A percentile compares a stretch with the other conserved stretches of the same genome.
phyloP scores from a whole-genome alignment of 2,329 filamentous ascomycete species.

The Hawksworthiomyces lignivorus region DNA sequence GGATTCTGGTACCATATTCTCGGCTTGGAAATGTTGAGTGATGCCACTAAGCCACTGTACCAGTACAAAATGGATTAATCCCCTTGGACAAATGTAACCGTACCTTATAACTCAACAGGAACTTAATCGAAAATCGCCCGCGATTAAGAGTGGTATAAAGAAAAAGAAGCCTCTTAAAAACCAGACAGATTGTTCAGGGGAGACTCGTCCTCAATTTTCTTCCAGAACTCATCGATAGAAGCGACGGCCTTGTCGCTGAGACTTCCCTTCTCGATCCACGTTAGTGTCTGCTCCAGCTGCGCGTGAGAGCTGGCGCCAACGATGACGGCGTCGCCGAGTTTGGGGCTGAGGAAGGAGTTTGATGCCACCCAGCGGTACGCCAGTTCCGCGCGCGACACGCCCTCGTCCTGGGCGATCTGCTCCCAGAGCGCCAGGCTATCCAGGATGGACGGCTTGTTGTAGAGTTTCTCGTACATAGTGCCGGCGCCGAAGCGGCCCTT shows the following conservation, averaged over 20 bases:
- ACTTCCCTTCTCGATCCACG: conserved; percentile 27
- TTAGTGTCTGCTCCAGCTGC: conserved; percentile 27
- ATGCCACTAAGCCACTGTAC: too few relatives aligned
- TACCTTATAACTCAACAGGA: too few relatives aligned
- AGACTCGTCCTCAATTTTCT: conserved; percentile 54
- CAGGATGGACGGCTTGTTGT: conserved; percentile 2
- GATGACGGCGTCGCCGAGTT: conserved; percentile 27
- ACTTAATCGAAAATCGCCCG: too few relatives aligned
- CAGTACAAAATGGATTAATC: too few relatives aligned
- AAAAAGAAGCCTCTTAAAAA: too few relatives aligned
- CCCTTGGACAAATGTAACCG: too few relatives aligned
- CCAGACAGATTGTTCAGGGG: too few relatives aligned
- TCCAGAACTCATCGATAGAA: conserved; percentile 40
- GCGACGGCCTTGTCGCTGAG: conserved; percentile 26
- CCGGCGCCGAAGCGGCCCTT: conserved; percentile 1
- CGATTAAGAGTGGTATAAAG: too few relatives aligned
- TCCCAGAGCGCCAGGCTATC: conserved; percentile 1
- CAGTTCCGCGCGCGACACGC: conserved; percentile 1
- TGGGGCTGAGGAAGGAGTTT: conserved; percentile 23
- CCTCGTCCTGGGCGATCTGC: conserved; percentile 1
- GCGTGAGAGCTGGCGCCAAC: conserved; percentile 24
- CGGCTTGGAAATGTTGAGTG: too few relatives aligned
- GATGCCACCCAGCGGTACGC: conserved; percentile 32
- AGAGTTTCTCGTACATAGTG: neutral
- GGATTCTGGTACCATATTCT: too few relatives aligned